Evolutionary conservation across 73 alveolate genomes (phyloP).

Genomic region (Blepharisma stoltei): DNA sequence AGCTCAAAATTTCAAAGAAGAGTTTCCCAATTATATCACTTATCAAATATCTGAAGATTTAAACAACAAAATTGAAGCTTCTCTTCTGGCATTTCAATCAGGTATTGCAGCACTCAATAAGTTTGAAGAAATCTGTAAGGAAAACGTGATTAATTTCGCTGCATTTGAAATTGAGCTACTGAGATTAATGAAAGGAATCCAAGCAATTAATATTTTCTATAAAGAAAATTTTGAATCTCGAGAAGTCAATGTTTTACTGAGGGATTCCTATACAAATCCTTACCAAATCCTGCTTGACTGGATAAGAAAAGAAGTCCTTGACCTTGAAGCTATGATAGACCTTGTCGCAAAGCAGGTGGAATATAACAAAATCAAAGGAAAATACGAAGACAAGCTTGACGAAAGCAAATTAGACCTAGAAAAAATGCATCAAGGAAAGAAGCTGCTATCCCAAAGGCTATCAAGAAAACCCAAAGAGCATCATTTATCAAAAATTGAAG

Average conservation of each 20-base stretch:
- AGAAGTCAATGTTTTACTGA: neutral
- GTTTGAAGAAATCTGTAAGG: constrained; percentile 1
- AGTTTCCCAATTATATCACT: neutral
- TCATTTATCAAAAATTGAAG: neutral
- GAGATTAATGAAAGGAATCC: neutral
- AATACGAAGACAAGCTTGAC: neutral
- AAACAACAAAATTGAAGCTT: neutral
- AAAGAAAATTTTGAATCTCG: neutral
- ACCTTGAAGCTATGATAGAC: too few species aligned
- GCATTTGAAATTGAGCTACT: neutral
- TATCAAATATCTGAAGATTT: neutral
- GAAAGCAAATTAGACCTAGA: neutral
- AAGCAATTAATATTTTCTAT: neutral
- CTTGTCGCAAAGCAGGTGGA: too few species aligned
- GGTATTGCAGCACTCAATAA: neutral
- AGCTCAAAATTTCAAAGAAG: neutral
- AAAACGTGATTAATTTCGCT: neutral
- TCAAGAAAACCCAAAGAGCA: neutral
- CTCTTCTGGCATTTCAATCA: neutral
- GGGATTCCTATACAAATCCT: neutral
- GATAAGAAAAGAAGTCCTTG: neutral
- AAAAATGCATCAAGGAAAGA: constrained; percentile 3
- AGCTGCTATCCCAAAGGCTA: neutral
- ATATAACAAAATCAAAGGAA: too few species aligned
- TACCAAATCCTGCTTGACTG: neutral